phyloP scores from a whole-genome alignment of 768 basidiomycete genomes.

The Pleurotus eryngii region DNA sequence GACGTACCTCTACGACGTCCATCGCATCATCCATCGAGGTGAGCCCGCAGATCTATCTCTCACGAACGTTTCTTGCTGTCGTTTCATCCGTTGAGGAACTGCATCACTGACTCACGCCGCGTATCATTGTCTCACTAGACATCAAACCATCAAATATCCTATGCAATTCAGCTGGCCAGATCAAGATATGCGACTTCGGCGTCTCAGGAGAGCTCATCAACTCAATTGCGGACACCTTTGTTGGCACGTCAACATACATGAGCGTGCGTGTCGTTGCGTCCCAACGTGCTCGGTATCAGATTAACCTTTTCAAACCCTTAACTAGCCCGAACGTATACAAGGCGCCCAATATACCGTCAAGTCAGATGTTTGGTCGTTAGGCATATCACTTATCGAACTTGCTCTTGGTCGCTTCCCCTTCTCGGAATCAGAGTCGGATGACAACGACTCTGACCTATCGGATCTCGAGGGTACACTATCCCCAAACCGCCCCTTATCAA shows the following conservation, averaged over 20 bases:
- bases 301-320: background rate
- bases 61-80: background rate
- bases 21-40: slow-evolving; percentile 99
- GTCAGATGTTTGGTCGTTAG: slow-evolving; percentile 98
- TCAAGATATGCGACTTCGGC: slow-evolving; percentile 99
- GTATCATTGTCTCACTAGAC: slow-evolving; percentile 50
- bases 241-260: slow-evolving; percentile 99
- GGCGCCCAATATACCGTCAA: slow-evolving; percentile 98
- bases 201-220: slow-evolving; percentile 99
- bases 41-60: slow-evolving; percentile 23
- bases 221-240: slow-evolving; percentile 98
- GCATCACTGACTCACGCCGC: background rate
- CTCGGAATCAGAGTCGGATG: slow-evolving; percentile 74
- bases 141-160: slow-evolving; percentile 99
- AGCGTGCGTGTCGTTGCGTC: slow-evolving; percentile 60
- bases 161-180: slow-evolving; percentile 89
- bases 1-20: slow-evolving; percentile 95
- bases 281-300: no score
- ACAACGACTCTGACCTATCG: slow-evolving; percentile 60
- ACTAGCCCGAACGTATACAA: slow-evolving; percentile 96
- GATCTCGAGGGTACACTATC: slow-evolving; percentile 82
- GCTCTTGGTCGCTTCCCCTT: slow-evolving; percentile 98
- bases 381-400: slow-evolving; percentile 94
- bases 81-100: no score
- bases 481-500: slow-evolving; percentile 58